phyloP scores from a whole-genome alignment of 345 rosid genomes.

The Fremontodendron californicum region DNA sequence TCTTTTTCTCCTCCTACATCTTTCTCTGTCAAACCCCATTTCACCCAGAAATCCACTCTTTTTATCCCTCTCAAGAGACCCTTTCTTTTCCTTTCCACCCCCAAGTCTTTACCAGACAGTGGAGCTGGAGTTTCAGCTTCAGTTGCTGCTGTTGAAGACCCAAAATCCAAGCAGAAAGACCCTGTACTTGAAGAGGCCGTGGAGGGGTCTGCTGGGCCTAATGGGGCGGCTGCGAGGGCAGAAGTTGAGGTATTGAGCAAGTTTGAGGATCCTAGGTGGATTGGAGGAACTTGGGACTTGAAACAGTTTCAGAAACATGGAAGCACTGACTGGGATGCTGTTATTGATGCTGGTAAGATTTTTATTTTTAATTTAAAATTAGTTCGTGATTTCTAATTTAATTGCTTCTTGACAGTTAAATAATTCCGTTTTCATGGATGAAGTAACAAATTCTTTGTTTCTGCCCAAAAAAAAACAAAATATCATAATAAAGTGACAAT shows the following conservation, averaged over 20 bases:
- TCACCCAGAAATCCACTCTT: conserved; percentile 30
- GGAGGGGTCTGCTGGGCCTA: no score
- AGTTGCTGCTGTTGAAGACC: no score
- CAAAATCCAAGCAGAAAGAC: no score
- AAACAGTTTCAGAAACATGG: no score
- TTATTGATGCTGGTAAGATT: no score
- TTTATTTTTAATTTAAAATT: not conserved
- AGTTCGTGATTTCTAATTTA: not conserved
- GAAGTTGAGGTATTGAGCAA: conserved; percentile 30
- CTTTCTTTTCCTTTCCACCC: conserved; percentile 24
- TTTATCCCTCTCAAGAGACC: conserved; percentile 35
- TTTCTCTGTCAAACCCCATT: conserved; percentile 32
- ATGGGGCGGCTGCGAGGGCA: conserved; percentile 25
- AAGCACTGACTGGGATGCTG: no score
- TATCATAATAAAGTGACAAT: not conserved
- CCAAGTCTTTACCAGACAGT: no score
- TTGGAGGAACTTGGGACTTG: no score
- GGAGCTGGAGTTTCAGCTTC: no score
- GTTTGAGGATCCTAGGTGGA: no score
- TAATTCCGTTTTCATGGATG: not conserved
- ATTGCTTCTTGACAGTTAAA: not conserved
- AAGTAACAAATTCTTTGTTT: not conserved
- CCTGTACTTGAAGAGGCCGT: no score
- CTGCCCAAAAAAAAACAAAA: not conserved
- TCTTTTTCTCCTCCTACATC: conserved; percentile 36